Conservation (phyloP, 2,329 filamentous ascomycete species). For the Fusarium subtropicale region DNA sequence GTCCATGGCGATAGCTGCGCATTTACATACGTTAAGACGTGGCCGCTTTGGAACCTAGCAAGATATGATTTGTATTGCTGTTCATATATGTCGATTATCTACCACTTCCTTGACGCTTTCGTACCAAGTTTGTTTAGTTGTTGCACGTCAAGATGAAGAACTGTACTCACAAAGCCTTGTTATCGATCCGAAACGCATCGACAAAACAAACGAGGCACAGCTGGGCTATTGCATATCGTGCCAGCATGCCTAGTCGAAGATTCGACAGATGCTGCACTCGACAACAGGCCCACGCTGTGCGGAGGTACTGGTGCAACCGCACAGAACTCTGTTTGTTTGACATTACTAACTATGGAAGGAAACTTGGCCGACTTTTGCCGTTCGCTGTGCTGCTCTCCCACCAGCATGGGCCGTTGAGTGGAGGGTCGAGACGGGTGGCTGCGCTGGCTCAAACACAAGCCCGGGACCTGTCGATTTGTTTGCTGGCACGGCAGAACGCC, state of each 20-base stretch:
- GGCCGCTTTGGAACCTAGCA: not conserved
- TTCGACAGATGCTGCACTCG: constrained; percentile 32
- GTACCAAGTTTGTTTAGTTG: not conserved
- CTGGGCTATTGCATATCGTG: constrained; percentile 10
- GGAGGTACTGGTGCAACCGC: constrained; percentile 26
- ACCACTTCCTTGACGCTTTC: not conserved
- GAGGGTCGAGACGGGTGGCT: constrained; percentile 27
- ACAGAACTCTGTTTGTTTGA: constrained; percentile 2
- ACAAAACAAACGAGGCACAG: not conserved
- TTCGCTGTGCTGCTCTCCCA: not conserved
- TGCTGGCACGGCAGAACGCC: constrained; percentile 4
- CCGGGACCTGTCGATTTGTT: not conserved
- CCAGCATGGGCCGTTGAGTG: not conserved
- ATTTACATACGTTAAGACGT: not conserved
- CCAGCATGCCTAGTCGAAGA: constrained; percentile 1
- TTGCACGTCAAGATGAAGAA: not conserved
- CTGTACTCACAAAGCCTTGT: not conserved
- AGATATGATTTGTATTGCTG: not conserved
- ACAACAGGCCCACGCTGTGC: constrained; percentile 5
- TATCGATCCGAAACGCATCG: not conserved
- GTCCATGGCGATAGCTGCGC: not conserved
- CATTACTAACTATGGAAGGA: constrained; percentile 8
- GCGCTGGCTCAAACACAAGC: constrained; percentile 20
- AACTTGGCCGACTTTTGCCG: not conserved
- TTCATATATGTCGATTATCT: not conserved